These are phyloP conservation scores for Kwoniella bestiolae DNA, from an alignment of 768 basidiomycete genomes.

Conservation along the genomic window DNA sequence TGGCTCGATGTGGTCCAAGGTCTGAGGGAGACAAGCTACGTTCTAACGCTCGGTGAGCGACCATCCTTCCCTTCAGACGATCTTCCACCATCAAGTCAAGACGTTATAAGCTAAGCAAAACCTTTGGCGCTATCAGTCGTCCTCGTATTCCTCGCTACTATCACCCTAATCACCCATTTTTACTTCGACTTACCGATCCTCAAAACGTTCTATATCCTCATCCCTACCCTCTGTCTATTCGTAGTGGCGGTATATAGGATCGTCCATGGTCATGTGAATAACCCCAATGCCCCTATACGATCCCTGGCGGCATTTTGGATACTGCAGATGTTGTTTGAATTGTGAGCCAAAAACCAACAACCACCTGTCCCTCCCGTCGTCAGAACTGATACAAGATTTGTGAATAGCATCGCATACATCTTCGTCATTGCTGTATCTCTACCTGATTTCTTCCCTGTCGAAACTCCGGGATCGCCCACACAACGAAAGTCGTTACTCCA, in stretches of 20 bases:
- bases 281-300: neutral
- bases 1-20: slow-evolving; percentile 5
- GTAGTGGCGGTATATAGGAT: slow-evolving; percentile 22
- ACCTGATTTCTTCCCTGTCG: slow-evolving; percentile 18
- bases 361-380: slow-evolving; percentile 1
- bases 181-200: neutral
- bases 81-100: neutral
- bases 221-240: slow-evolving; percentile 1
- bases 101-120: too few species aligned
- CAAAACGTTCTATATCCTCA: slow-evolving; percentile 10
- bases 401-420: slow-evolving; percentile 21
- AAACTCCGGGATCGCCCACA: too few species aligned
- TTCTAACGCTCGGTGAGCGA: slow-evolving; percentile 20
- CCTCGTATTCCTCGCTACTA: neutral
- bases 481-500: too few species aligned
- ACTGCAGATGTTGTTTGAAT: slow-evolving; percentile 27
- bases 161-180: neutral
- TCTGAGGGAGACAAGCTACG: slow-evolving; percentile 1
- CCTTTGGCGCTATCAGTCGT: too few species aligned
- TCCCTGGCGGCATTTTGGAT: slow-evolving; percentile 24
- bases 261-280: neutral
- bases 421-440: slow-evolving; percentile 20
- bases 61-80: neutral
- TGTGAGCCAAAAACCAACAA: slow-evolving; percentile 27
- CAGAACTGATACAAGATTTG: slow-evolving; percentile 18